Base-by-base conservation (phyloP, 768 basidiomycete species). In the Russula sp. region DNA sequence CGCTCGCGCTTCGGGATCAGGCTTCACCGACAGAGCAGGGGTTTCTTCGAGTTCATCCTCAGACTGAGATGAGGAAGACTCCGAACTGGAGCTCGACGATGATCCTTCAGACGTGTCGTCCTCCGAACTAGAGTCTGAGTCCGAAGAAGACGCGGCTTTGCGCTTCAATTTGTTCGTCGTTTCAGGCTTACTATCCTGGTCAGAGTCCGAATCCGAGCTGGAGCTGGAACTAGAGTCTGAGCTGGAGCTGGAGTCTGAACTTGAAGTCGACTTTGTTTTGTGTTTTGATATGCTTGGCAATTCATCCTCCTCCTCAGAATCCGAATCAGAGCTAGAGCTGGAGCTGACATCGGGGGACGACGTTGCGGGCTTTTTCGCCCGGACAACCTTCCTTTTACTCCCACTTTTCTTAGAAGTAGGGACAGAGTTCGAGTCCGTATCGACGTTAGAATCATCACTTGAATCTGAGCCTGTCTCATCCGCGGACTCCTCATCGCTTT, bases 181-280 rank as follows among this genome's bases (percentile, higher is more conserved):
- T 63, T 14, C 69, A 68, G 49, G 66, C 64, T 53, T 71, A 72
- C 20, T 63, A 22, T n/a, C 42, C 13, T 51, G 46, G 14, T 51
- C 67, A 40, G 65, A 57, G 40, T 61, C 60, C 1, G 57, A 57
- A 44, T 66, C 53, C 42, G 38, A 38, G 13, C 6, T 11, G 11
- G 59, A 71, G 67, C 72, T 72, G n/a, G n/a, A n/a, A n/a, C n/a
- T n/a, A n/a, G n/a, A n/a, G n/a, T n/a, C n/a, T n/a, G n/a, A 57
- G 46, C 62, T 59, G 3, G 73, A 71, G 67, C 72, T 72, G n/a
- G 69, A 67, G 62, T 57, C 65, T 11, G 75, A 72, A 57, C 52
- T 57, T 5, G 72, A 71, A 18, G 67, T 64, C 14, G 69, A 51
- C 34, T 62, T 70, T 22, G 60, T 24, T 63, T 44, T 63, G 16